Base-by-base conservation (phyloP, 2,329 filamentous ascomycete genomes). In the Pseudocercospora fijiensis region DNA sequence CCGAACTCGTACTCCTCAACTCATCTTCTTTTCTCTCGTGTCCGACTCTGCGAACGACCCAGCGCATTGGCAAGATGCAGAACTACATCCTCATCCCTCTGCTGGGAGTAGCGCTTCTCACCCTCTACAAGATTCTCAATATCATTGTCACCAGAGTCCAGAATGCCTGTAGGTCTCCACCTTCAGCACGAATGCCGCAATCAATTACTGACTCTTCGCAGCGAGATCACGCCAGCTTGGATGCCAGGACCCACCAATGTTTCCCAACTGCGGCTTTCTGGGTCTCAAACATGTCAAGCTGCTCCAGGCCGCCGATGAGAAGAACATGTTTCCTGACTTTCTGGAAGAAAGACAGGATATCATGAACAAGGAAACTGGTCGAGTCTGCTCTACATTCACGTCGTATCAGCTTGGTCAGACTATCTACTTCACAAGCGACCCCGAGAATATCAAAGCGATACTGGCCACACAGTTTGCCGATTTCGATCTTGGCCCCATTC, bases 401-500 rank as follows among this genome's bases (percentile, higher is more conserved):
- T 59, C 51, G 13, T 62, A 61, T 4, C 55, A 71, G 20, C 56
- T 75, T 16, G 73, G 72, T 18, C 70, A 72, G 20, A 67, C 64
- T 6, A 61, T 69, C 16, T 69, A 66, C 63, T 70, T 74, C 57
- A 76, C 74, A 3, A 65, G 62, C 26, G 74, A 76, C 47, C 74
- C 75, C 1, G 72, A 73, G 64, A 77, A 77, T 60, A 74, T 77
- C 49, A 72, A 77, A 58, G 74, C 75, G 20, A 65, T 77, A 57
- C 69, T 77, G 20, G 74, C 75, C 1, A 72, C 69, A 3, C 66
- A 72, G 45, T 75, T 76, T 55, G 55, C 63, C 2, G 75, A 77
- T 58, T 77, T 68, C 53, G 71, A 72, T 57, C 65, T 76, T 4
- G 75, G 75, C 16, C 57, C 67, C 0, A 62, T 66, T 8, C 64